phyloP scores from a whole-genome alignment of 805 yeast species.

The Saccharomyces jurei region DNA sequence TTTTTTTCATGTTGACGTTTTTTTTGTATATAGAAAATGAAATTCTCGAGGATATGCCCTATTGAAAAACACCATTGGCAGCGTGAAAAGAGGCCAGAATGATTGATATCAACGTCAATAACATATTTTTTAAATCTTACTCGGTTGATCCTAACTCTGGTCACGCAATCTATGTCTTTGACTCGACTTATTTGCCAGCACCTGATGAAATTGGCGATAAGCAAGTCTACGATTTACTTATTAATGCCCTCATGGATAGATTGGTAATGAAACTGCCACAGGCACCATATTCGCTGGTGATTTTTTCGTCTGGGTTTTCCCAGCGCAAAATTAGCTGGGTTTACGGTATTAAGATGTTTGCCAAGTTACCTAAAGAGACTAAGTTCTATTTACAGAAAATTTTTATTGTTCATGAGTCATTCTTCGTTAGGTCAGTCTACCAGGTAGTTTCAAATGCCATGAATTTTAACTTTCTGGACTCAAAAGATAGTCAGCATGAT shows the following conservation, averaged over 20 bases:
- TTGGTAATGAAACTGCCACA: constrained; percentile 52
- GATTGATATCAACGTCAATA: constrained; percentile 31
- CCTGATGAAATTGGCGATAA: constrained; percentile 37
- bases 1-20: neutral
- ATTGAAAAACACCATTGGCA: neutral
- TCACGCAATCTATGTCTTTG: constrained; percentile 73
- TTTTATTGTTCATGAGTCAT: constrained; percentile 81
- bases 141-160: constrained; percentile 58
- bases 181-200: constrained; percentile 71
- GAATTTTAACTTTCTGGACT: constrained; percentile 37
- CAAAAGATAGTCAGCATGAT: constrained; percentile 30
- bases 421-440: constrained; percentile 75
- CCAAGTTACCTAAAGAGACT: constrained; percentile 48
- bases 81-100: constrained; percentile 4
- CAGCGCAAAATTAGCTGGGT: constrained; percentile 47
- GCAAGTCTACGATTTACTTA: constrained; percentile 31
- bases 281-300: constrained; percentile 55
- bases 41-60: neutral
- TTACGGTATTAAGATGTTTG: constrained; percentile 56
- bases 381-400: constrained; percentile 51
- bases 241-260: constrained; percentile 49
- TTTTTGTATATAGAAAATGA: neutral
- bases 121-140: constrained; percentile 50
- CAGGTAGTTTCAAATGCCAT: constrained; percentile 62
- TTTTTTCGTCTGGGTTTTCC: constrained; percentile 78